A percentile compares a stretch with the other conserved stretches of the same genome.
Conservation (phyloP, 1,284 basidiomycete genomes). For the Cystobasidium slooffiae region DNA sequence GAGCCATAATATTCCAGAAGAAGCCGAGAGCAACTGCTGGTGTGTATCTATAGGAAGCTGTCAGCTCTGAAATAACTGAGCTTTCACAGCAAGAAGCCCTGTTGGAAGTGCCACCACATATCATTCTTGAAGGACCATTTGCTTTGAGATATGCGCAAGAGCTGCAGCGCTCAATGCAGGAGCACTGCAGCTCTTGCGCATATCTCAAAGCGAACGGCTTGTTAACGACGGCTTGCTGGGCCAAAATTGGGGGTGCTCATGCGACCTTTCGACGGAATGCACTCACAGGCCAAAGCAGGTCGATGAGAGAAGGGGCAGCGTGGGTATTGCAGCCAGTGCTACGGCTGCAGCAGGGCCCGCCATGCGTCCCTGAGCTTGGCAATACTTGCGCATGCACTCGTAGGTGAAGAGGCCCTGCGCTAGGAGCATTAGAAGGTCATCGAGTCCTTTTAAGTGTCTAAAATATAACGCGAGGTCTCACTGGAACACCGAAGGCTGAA, state of each 20-base stretch:
- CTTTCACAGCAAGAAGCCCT: no score
- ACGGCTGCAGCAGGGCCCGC: constrained; percentile 22
- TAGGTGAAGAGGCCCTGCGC: constrained; percentile 23
- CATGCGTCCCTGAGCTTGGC: constrained; percentile 26
- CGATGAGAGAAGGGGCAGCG: constrained; percentile 3
- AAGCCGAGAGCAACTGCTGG: constrained; percentile 27
- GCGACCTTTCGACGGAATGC: no score
- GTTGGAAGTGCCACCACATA: no score
- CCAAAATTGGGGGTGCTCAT: no score
- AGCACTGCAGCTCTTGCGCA: no score
- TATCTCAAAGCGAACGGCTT: no score
- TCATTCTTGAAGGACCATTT: no score
- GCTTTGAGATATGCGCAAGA: no score
- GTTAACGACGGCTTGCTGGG: no score
- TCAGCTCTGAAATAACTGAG: background rate
- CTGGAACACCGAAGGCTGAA: constrained; percentile 14
- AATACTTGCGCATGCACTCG: constrained; percentile 35
- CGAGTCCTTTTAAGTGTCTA: no score
- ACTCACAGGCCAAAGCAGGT: constrained; percentile 14
- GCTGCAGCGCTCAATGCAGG: no score
- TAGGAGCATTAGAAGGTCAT: no score
- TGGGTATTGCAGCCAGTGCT: constrained; percentile 8
- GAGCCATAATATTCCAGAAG: constrained; percentile 9
- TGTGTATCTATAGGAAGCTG: constrained; percentile 8
- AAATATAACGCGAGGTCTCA: background rate